These are phyloP conservation scores for Phalaenopsis aphrodite DNA, from an alignment of 106 monocot species.

Conservation along the genomic window DNA sequence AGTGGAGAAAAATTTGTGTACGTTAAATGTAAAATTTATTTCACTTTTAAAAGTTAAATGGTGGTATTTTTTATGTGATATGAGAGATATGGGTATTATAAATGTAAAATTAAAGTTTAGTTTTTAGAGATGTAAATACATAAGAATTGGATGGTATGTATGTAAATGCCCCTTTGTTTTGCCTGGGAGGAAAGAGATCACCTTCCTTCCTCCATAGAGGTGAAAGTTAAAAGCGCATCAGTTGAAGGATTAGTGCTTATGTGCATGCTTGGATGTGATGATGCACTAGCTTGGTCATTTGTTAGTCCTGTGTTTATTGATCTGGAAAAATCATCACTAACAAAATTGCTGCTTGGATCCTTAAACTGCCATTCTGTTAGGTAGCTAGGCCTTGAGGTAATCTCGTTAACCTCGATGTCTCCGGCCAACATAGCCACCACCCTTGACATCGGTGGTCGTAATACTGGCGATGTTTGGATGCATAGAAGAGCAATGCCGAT, in stretches of 20 bases:
- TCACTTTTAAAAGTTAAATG: too few species aligned
- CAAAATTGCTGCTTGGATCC: conserved; percentile 32
- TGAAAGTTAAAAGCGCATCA: neutral
- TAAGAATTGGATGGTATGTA: too few species aligned
- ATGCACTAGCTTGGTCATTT: conserved; percentile 11
- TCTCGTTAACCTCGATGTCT: conserved; percentile 49
- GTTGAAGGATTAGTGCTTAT: neutral
- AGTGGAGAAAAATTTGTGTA: too few species aligned
- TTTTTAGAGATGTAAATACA: too few species aligned
- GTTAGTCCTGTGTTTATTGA: neutral
- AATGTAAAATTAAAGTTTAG: too few species aligned
- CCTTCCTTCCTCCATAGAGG: neutral
- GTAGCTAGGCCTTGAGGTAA: conserved; percentile 55
- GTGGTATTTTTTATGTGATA: too few species aligned
- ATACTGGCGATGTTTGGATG: conserved; percentile 59
- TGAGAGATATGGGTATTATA: too few species aligned
- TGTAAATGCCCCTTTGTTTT: neutral
- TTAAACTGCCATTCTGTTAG: conserved; percentile 68
- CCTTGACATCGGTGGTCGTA: conserved; percentile 77
- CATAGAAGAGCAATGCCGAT: conserved; percentile 73
- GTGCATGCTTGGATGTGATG: neutral
- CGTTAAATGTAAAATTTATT: too few species aligned
- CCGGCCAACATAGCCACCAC: conserved; percentile 80
- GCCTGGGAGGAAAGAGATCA: neutral
- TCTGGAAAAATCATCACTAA: conserved; percentile 12